A percentile compares a stretch with the other conserved stretches of the same genome.
These are phyloP conservation scores for Strobilomyces dryophilus DNA, from an alignment of 768 basidiomycete genomes.

Conservation along the genomic window DNA sequence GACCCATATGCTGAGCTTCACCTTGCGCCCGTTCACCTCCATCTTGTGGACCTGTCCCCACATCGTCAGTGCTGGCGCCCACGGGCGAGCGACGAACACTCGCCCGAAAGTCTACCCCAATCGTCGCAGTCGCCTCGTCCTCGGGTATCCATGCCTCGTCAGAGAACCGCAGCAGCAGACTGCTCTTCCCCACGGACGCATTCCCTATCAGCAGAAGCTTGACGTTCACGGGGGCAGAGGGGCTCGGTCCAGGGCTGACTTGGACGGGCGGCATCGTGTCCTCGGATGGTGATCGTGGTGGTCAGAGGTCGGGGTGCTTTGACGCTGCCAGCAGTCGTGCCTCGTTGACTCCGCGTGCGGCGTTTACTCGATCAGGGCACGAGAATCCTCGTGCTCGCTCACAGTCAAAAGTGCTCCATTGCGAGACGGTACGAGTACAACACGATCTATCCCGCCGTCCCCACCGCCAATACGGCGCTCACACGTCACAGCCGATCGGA, in stretches of 20 bases:
- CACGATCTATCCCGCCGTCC: not conserved
- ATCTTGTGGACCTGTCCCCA: constrained; percentile 74
- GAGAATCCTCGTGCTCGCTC: not conserved
- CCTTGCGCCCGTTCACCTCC: constrained; percentile 76
- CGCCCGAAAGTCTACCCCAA: constrained; percentile 82
- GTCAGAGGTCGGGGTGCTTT: too few relatives aligned
- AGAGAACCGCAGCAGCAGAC: constrained; percentile 88
- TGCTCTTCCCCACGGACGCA: constrained; percentile 90
- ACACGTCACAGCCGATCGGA: too few relatives aligned
- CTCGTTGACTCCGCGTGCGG: constrained; percentile 18
- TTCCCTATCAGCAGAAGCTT: constrained; percentile 86
- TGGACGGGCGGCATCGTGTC: constrained; percentile 19
- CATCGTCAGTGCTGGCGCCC: not conserved
- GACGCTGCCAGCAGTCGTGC: constrained; percentile 7
- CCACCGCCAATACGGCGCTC: too few relatives aligned
- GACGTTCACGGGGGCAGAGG: constrained; percentile 51
- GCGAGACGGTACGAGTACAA: constrained; percentile 4
- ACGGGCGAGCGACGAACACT: constrained; percentile 25
- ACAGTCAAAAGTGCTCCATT: not conserved
- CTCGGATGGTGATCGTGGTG: not conserved
- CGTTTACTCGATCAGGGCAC: constrained; percentile 19
- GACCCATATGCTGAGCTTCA: constrained; percentile 97
- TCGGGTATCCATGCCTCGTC: constrained; percentile 94
- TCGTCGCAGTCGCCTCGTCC: constrained; percentile 84
- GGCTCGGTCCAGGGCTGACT: constrained; percentile 22